A percentile compares a stretch with the other conserved stretches of the same genome.
Conservation (phyloP, 1,139 yeast genomes). For the Sugiyamaella neomexicana region DNA sequence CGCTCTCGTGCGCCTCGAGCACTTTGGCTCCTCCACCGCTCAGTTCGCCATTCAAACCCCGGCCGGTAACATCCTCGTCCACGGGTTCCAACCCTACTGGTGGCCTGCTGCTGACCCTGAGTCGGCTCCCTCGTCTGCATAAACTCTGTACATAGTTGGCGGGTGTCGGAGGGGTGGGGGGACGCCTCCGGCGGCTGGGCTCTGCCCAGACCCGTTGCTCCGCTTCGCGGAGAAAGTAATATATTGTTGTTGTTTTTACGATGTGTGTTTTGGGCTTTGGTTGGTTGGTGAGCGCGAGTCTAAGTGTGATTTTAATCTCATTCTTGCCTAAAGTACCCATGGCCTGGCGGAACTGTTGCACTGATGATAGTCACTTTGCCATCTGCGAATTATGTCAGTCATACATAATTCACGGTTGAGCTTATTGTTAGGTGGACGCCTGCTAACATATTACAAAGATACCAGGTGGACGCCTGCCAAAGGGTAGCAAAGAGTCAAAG, state of each 20-base stretch:
- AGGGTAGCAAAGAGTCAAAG: too few relatives aligned
- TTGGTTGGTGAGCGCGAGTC: too few relatives aligned
- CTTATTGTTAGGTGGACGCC: too few relatives aligned
- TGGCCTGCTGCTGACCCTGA: conserved; percentile 50
- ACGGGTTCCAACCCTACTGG: conserved; percentile 61
- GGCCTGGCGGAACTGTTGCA: too few relatives aligned
- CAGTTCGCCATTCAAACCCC: conserved; percentile 38
- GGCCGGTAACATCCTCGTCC: conserved; percentile 43
- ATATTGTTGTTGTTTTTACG: not conserved
- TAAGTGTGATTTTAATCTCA: too few relatives aligned
- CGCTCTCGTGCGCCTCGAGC: conserved; percentile 55
- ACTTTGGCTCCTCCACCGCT: conserved; percentile 42
- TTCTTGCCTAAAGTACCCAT: too few relatives aligned
- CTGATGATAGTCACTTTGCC: too few relatives aligned
- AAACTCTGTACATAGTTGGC: not conserved
- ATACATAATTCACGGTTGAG: too few relatives aligned
- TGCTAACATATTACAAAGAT: too few relatives aligned
- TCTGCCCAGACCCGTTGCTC: conserved; percentile 12
- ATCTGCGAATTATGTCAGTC: too few relatives aligned
- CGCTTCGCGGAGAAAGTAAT: conserved; percentile 3
- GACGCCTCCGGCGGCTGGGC: conserved; percentile 1
- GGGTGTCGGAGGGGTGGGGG: not conserved
- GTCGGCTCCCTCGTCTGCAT: not conserved
- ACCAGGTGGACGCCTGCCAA: too few relatives aligned
- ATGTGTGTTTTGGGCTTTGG: too few relatives aligned